phyloP scores from a whole-genome alignment of 2,329 filamentous ascomycete species.

The Colletotrichum musicola region DNA sequence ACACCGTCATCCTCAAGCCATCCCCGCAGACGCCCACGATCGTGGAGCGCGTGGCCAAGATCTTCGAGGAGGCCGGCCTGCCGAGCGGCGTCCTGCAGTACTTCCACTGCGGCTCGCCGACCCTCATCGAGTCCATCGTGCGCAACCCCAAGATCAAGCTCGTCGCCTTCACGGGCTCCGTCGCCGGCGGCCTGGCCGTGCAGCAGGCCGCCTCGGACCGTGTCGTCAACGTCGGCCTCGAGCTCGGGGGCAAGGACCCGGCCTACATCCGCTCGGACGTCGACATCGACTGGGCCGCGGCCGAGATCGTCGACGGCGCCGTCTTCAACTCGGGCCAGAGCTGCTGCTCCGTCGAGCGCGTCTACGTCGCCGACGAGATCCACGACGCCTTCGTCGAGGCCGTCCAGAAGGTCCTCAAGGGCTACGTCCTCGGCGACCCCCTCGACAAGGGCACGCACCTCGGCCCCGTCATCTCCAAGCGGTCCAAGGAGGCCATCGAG shows the following conservation, averaged over 20 bases:
- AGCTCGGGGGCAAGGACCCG: constrained; percentile 95
- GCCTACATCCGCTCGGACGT: constrained; percentile 90
- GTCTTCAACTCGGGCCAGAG: constrained; percentile 99
- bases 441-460: constrained; percentile 83
- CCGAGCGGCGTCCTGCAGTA: constrained; percentile 89
- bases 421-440: constrained; percentile 91
- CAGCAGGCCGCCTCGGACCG: constrained; percentile 87
- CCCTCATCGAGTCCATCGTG: constrained; percentile 82
- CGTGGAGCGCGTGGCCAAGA: constrained; percentile 82
- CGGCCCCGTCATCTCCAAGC: constrained; percentile 88
- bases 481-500: constrained; percentile 80
- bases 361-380: constrained; percentile 89
- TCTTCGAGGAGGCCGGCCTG: constrained; percentile 84
- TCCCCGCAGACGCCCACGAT: constrained; percentile 95
- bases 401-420: constrained; percentile 81
- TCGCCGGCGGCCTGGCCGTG: constrained; percentile 86
- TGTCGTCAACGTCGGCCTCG: constrained; percentile 86
- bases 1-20: constrained; percentile 93
- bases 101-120: constrained; percentile 87
- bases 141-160: constrained; percentile 81
- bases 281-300: constrained; percentile 90
- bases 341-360: constrained; percentile 91
- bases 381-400: constrained; percentile 86
- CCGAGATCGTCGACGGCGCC: constrained; percentile 95
- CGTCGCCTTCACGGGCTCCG: constrained; percentile 94